Conservation (phyloP, 768 basidiomycete species). For the Russula dissimulans region DNA sequence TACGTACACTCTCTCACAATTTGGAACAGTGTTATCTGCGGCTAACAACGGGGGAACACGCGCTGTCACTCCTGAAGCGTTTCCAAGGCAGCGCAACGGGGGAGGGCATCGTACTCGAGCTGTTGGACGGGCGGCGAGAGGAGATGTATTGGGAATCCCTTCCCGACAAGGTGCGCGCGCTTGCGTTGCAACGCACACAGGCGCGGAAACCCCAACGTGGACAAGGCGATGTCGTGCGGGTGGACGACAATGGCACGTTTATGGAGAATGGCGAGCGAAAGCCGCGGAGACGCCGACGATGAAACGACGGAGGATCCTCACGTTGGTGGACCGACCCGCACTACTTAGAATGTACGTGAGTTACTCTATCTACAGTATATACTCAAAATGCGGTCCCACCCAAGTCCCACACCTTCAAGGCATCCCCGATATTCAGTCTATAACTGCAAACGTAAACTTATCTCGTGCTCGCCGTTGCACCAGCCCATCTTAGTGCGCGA, state of each 20-base stretch:
- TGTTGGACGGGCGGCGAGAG: slow-evolving; percentile 55
- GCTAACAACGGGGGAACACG: slow-evolving; percentile 42
- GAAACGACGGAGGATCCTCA: background rate
- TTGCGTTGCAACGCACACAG: slow-evolving; percentile 46
- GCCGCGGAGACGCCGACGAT: background rate
- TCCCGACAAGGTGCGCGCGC: slow-evolving; percentile 57
- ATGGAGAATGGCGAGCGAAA: background rate
- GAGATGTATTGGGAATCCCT: slow-evolving; percentile 74
- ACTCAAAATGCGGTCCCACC: background rate
- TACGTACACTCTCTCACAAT: too few species aligned
- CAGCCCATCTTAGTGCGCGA: slow-evolving; percentile 61
- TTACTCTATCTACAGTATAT: background rate
- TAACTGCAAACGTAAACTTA: too few species aligned
- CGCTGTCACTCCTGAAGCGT: slow-evolving; percentile 35
- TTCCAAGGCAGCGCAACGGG: slow-evolving; percentile 27
- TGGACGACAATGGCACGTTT: background rate
- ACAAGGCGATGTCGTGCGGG: too few species aligned
- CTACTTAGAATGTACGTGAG: background rate
- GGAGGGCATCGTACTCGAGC: slow-evolving; percentile 39
- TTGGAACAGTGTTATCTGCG: slow-evolving; percentile 62
- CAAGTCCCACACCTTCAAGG: too few species aligned
- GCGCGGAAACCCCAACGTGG: background rate
- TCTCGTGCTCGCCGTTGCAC: slow-evolving; percentile 42
- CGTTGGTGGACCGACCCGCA: too few species aligned
- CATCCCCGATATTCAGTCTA: too few species aligned